Percentiles rank a stretch among this genome's conserved stretches.
phyloP scores from a whole-genome alignment of 495 filamentous ascomycete genomes.

The Penicillium chermesinum region DNA sequence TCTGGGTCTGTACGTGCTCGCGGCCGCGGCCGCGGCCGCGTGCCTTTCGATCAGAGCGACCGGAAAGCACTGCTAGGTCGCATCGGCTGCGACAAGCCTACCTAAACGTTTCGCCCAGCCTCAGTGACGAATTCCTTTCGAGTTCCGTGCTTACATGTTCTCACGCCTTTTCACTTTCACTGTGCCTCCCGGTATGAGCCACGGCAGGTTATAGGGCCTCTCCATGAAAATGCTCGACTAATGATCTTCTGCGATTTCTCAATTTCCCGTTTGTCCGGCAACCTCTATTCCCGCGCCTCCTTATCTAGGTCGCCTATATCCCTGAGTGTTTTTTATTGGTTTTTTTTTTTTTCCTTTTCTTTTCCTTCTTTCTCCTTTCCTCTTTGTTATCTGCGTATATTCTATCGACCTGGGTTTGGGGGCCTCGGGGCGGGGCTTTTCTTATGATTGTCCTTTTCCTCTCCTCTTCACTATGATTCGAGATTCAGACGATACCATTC shows the following conservation, averaged over 20 bases:
- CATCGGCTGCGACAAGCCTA: constrained; percentile 68
- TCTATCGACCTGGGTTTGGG: constrained; percentile 7
- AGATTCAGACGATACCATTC: constrained; percentile 13
- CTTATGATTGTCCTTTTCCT: constrained; percentile 2
- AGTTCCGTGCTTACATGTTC: constrained; percentile 8
- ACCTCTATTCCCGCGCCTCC: constrained; percentile 2
- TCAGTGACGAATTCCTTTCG: constrained; percentile 13
- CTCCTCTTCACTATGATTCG: constrained; percentile 7
- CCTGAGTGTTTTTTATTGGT: constrained; percentile 1
- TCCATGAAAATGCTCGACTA: constrained; percentile 17
- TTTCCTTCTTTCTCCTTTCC: constrained; percentile 4
- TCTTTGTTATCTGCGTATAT: not conserved
- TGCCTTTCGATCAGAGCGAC: constrained; percentile 65
- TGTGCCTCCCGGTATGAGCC: not conserved
- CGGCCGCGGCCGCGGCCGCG: constrained; percentile 34
- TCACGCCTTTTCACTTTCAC: not conserved
- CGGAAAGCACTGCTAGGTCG: constrained; percentile 66
- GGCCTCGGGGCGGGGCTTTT: constrained; percentile 5
- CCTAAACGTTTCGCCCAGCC: constrained; percentile 15
- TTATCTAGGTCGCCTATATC: constrained; percentile 22
- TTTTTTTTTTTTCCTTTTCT: constrained; percentile 3
- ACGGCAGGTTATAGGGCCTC: not conserved
- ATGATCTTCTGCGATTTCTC: constrained; percentile 17
- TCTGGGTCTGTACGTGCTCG: constrained; percentile 30
- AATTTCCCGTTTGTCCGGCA: constrained; percentile 6